Evolutionary conservation across 2,329 filamentous ascomycete species (phyloP).

Genomic region (Trichoderma polysporum): DNA sequence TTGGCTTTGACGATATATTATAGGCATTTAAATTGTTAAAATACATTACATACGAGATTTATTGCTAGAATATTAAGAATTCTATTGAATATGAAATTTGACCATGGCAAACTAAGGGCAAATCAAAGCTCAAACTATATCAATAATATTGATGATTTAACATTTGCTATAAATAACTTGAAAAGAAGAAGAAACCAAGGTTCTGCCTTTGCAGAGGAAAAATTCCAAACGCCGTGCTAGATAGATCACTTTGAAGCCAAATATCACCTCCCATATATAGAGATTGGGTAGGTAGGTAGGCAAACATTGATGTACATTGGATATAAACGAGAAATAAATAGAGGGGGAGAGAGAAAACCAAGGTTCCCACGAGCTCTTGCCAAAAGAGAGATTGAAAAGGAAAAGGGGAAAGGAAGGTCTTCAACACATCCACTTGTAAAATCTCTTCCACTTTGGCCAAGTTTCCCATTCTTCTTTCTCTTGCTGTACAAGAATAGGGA

Average conservation of each 20-base stretch:
- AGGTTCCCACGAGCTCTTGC: no score
- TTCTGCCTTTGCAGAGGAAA: neutral
- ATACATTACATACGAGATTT: neutral
- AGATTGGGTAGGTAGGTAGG: neutral
- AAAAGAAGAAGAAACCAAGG: neutral
- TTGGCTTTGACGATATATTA: neutral
- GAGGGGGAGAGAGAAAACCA: neutral
- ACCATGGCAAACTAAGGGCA: no score
- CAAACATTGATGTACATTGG: neutral
- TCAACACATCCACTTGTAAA: conserved; percentile 74
- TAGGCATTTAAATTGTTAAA: neutral
- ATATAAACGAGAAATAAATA: neutral
- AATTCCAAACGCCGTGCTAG: conserved; percentile 17
- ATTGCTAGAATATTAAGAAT: neutral
- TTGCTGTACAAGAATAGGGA: conserved; percentile 74
- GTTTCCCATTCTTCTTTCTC: conserved; percentile 70
- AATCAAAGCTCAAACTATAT: no score
- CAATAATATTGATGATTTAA: neutral
- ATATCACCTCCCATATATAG: neutral
- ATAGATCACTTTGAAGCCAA: neutral
- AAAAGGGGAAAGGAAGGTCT: neutral
- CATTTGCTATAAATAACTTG: neutral
- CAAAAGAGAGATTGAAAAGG: neutral
- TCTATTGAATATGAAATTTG: neutral
- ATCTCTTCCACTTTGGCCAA: conserved; percentile 76